Percentiles rank a stretch among this genome's conserved stretches.
Conservation (phyloP, 345 rosid species). For the Trapa incisa region DNA sequence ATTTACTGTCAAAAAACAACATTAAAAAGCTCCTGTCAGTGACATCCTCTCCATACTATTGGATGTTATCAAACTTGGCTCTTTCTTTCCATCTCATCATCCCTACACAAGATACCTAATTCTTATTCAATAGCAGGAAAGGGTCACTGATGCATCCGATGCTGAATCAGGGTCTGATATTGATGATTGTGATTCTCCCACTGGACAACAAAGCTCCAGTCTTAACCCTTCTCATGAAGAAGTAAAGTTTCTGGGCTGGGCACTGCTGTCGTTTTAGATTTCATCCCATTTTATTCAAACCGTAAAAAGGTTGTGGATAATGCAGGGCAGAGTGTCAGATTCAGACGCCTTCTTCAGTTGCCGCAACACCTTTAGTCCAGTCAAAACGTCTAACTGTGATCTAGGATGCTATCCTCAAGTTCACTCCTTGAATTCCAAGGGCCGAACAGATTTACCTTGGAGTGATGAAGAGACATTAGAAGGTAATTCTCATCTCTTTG, state of each 20-base stretch:
- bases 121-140: constrained; percentile 31
- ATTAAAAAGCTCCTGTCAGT: no score
- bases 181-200: constrained; percentile 41
- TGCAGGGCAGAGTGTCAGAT: constrained; percentile 46
- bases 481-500: constrained; percentile 18
- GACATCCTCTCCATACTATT: no score
- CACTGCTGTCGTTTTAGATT: not conserved
- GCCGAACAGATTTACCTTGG: constrained; percentile 11
- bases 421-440: constrained; percentile 14
- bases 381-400: constrained; percentile 23
- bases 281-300: not conserved
- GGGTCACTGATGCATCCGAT: constrained; percentile 29
- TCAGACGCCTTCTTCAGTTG: constrained; percentile 60
- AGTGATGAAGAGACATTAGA: constrained; percentile 15
- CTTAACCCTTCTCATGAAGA: constrained; percentile 46
- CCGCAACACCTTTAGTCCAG: constrained; percentile 32
- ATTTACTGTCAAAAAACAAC: not conserved
- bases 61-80: no score
- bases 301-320: not conserved
- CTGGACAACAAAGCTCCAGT: constrained; percentile 25
- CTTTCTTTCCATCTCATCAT: no score
- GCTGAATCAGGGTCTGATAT: constrained; percentile 54
- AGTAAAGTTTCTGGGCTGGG: constrained; percentile 15
- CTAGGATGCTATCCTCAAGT: constrained; percentile 18
- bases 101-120: not conserved